phyloP scores from a whole-genome alignment of 1,284 basidiomycete species.

The Trametes sp. region DNA sequence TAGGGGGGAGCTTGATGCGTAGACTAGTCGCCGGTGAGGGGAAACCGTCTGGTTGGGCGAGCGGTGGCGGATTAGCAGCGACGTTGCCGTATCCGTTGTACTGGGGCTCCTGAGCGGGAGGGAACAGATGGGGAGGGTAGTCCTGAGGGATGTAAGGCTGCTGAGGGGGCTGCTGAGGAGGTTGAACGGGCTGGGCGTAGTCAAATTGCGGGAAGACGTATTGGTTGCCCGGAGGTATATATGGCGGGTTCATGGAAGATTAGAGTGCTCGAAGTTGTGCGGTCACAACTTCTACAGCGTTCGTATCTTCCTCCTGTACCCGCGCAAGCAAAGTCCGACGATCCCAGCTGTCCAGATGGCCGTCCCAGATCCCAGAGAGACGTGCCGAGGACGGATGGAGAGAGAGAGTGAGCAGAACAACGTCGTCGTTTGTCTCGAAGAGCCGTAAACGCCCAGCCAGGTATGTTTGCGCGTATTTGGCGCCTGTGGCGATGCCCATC shows the following conservation, averaged over 20 bases:
- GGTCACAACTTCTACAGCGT: conserved; percentile 24
- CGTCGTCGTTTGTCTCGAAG: conserved; percentile 30
- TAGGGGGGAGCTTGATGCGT: conserved; percentile 39
- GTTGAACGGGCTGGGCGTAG: conserved; percentile 12
- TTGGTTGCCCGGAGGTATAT: conserved; percentile 28
- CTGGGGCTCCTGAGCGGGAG: conserved; percentile 10
- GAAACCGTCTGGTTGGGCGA: conserved; percentile 1
- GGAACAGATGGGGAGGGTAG: conserved; percentile 1
- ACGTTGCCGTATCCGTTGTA: conserved; percentile 15
- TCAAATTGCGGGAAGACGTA: conserved; percentile 23
- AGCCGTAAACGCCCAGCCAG: conserved; percentile 23
- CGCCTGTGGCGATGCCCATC: conserved; percentile 29
- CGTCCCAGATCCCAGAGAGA: conserved; percentile 8
- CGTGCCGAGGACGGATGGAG: conserved; percentile 5
- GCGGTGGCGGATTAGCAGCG: conserved; percentile 15
- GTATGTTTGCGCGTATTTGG: conserved; percentile 36
- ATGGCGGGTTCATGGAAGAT: conserved; percentile 34
- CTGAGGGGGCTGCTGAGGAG: conserved; percentile 1
- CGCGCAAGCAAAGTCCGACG: background rate
- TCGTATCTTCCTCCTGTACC: conserved; percentile 16
- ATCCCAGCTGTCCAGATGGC: background rate
- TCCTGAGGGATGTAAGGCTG: conserved; percentile 2
- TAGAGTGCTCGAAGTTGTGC: conserved; percentile 23
- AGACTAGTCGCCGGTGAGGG: conserved; percentile 24
- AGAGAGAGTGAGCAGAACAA: conserved; percentile 23